These are phyloP conservation scores for Starmerella lactis-condensi DNA, from an alignment of 805 yeast genomes.

Conservation along the genomic window DNA sequence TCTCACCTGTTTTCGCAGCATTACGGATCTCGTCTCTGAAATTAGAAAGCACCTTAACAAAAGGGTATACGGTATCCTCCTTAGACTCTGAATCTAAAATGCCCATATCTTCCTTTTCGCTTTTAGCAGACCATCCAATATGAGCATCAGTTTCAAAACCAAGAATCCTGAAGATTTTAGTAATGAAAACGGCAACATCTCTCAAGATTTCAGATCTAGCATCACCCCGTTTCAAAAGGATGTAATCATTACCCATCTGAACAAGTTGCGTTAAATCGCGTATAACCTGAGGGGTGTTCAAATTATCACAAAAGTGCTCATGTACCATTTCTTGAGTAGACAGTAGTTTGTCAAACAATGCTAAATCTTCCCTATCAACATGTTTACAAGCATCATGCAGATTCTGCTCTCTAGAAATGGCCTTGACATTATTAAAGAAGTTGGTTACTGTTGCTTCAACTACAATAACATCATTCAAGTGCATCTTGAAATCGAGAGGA, in stretches of 20 bases:
- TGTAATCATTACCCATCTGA: slow-evolving; percentile 52
- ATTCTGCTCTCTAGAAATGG: slow-evolving; percentile 49
- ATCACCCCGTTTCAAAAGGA: slow-evolving; percentile 31
- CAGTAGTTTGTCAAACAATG: slow-evolving; percentile 33
- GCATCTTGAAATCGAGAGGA: slow-evolving; percentile 79
- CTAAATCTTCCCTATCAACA: slow-evolving; percentile 32
- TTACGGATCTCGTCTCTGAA: slow-evolving; percentile 71
- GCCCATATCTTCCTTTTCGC: slow-evolving; percentile 20
- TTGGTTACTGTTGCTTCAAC: slow-evolving; percentile 58
- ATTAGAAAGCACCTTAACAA: slow-evolving; percentile 50
- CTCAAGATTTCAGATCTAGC: slow-evolving; percentile 44
- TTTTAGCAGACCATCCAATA: slow-evolving; percentile 51
- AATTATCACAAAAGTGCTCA: slow-evolving; percentile 70
- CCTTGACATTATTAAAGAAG: slow-evolving; percentile 75
- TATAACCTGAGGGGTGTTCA: slow-evolving; percentile 61
- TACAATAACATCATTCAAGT: slow-evolving; percentile 57
- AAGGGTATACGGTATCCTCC: slow-evolving; percentile 67
- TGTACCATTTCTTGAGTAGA: slow-evolving; percentile 43
- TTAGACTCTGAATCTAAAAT: slow-evolving; percentile 15
- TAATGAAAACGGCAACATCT: slow-evolving; percentile 48
- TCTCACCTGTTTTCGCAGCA: slow-evolving; percentile 39
- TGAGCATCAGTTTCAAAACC: slow-evolving; percentile 54
- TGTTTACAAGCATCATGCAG: slow-evolving; percentile 38
- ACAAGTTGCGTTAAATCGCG: slow-evolving; percentile 50
- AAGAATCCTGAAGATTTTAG: slow-evolving; percentile 46